Evolutionary conservation across 2,329 filamentous ascomycete genomes (phyloP).

Genomic region (Xylaria sp.): DNA sequence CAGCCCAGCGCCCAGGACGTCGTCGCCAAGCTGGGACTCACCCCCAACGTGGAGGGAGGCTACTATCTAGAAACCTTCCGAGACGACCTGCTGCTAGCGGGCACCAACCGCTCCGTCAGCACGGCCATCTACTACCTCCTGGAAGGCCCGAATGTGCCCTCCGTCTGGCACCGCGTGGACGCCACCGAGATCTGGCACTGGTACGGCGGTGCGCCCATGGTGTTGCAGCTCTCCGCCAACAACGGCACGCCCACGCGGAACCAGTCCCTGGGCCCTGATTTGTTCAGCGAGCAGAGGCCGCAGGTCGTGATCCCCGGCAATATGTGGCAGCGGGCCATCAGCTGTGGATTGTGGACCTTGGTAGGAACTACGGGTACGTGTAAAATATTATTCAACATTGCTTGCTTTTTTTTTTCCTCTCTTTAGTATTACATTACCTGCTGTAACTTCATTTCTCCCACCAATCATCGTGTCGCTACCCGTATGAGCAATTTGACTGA

Average conservation of each 20-base stretch:
- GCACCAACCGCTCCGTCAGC: slow-evolving; percentile 55
- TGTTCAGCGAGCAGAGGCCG: slow-evolving; percentile 56
- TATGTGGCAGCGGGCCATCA: slow-evolving; percentile 60
- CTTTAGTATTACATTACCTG: slow-evolving; percentile 3
- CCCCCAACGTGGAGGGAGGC: slow-evolving; percentile 60
- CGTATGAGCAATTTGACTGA: background rate
- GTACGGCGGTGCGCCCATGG: slow-evolving; percentile 63
- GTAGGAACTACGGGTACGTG: slow-evolving; percentile 53
- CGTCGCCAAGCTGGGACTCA: slow-evolving; percentile 56
- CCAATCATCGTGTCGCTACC: background rate
- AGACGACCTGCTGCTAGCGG: slow-evolving; percentile 48
- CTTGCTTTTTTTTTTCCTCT: background rate
- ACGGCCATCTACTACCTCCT: slow-evolving; percentile 63
- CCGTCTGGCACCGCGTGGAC: slow-evolving; percentile 63
- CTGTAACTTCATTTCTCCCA: background rate
- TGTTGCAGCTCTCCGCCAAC: slow-evolving; percentile 56
- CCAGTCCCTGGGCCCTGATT: slow-evolving; percentile 54
- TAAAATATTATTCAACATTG: background rate
- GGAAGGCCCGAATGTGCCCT: slow-evolving; percentile 54
- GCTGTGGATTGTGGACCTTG: slow-evolving; percentile 60
- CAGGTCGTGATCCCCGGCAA: slow-evolving; percentile 55
- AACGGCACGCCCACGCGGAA: slow-evolving; percentile 54
- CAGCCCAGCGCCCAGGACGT: slow-evolving; percentile 55
- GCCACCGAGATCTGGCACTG: slow-evolving; percentile 64
- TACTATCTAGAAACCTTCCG: slow-evolving; percentile 61